Evolutionary conservation across 2,329 filamentous ascomycete species (phyloP), one percentile per base, ranked within the genome.

Genomic region (Sclerotinia nivalis): DNA sequence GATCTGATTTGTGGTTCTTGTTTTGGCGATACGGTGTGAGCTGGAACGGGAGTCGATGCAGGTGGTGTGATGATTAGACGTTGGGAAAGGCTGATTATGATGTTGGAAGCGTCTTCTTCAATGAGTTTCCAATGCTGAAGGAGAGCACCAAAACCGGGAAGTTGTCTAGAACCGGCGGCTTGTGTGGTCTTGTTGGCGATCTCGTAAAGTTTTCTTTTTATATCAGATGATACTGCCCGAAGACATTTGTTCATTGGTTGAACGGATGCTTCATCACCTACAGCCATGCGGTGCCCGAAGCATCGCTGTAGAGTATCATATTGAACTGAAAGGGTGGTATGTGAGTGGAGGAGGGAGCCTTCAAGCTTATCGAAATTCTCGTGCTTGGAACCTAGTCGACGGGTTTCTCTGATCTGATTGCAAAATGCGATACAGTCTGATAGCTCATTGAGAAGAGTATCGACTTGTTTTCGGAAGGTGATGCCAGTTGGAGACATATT

Each of bases 281-380:
- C 34, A 55, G 52, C 58, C 45, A 69, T 54, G 2, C 58, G 37
- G 9, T 61, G 28, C 45, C 67, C 67, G 22, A 69, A 62, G n/a
- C 56, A 69, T 49, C n/a, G 25, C 2, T 28, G 49, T 12, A 64
- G 34, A 18, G 56, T 69, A 25, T 69, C 52, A 20, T 69, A 69
- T 64, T 54, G 25, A 10, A 28, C 12, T 7, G 56, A 52, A n/a
- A 69, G 34, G 20, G 37, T n/a, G n/a, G 43, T 54, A 4, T 37
- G 52, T 9, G 52, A 60, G 20, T 34, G 18, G 6, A 64, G 56
- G 5, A 69, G 67, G 9, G 50, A 7, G 25, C 18, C n/a, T 45
- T 28, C 25, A 45, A 69, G 67, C 4, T 55, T 62, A 22, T 69
- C 58, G 13, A 69, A 69, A 40, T 64, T 54, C 34, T 69, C 56